Evolutionary conservation across 2,329 filamentous ascomycete species (phyloP).

Genomic region (Colletotrichum salicis): DNA sequence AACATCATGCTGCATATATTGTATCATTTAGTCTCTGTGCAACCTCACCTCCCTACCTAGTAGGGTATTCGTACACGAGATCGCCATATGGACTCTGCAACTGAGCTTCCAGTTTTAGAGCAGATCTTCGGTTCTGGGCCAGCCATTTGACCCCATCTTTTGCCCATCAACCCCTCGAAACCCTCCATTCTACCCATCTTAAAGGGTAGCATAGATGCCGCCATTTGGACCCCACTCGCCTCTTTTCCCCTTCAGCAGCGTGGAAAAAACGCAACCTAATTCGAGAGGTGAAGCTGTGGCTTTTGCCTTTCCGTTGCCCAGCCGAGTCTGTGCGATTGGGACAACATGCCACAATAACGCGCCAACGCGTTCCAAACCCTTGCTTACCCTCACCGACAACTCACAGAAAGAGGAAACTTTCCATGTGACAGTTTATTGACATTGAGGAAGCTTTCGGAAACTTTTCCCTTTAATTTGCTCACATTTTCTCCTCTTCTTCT

Average conservation of each 20-base stretch:
- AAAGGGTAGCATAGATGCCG: background rate
- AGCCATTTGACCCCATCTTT: slow-evolving; percentile 10
- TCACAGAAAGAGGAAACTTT: slow-evolving; percentile 25
- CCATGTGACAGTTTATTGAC: slow-evolving; percentile 15
- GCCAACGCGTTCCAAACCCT: slow-evolving; percentile 29
- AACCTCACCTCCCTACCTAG: background rate
- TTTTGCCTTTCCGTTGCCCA: slow-evolving; percentile 7
- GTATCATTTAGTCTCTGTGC: background rate
- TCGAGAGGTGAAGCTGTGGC: slow-evolving; percentile 29
- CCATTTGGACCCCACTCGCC: slow-evolving; percentile 16
- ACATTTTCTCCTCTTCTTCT: background rate
- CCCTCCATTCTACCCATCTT: slow-evolving; percentile 9
- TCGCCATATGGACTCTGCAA: slow-evolving; percentile 4
- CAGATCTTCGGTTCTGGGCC: slow-evolving; percentile 19
- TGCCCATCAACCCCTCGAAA: slow-evolving; percentile 10
- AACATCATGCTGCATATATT: background rate
- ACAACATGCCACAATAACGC: slow-evolving; percentile 26
- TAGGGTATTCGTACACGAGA: background rate
- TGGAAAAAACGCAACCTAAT: slow-evolving; percentile 15
- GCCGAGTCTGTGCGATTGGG: slow-evolving; percentile 28
- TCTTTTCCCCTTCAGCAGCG: slow-evolving; percentile 1
- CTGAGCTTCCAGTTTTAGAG: slow-evolving; percentile 4
- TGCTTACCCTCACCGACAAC: slow-evolving; percentile 29
- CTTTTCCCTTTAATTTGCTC: background rate
- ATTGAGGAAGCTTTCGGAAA: background rate